Conservation (phyloP, 345 rosid genomes). For the Cardamine resedifolia region DNA sequence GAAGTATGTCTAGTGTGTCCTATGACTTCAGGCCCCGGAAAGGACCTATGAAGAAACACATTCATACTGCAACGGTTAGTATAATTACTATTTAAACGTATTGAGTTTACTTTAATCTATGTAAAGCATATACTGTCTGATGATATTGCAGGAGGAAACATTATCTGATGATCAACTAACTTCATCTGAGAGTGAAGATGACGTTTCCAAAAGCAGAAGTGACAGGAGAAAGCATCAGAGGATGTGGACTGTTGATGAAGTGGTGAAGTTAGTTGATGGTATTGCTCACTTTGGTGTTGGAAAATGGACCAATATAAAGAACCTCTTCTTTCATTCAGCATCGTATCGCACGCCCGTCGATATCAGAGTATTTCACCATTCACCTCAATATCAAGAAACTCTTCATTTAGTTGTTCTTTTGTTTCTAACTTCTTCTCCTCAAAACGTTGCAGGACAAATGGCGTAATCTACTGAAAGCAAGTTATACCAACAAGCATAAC, state of each 20-base stretch:
- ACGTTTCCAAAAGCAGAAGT: conserved; percentile 36
- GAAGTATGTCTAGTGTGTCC: conserved; percentile 31
- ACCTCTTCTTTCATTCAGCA: conserved; percentile 58
- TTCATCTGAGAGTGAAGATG: conserved; percentile 68
- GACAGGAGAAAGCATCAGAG: conserved; percentile 90
- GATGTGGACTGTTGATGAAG: conserved; percentile 82
- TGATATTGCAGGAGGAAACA: conserved; percentile 40
- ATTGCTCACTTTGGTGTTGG: conserved; percentile 84
- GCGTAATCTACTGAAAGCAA: conserved; percentile 85
- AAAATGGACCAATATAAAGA: conserved; percentile 91
- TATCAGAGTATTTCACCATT: conserved; percentile 66
- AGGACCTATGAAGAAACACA: conserved; percentile 44
- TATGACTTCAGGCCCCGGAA: conserved; percentile 43
- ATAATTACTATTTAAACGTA: conserved; percentile 23
- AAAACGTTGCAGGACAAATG: conserved; percentile 72
- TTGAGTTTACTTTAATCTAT: not conserved
- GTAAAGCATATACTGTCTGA: not conserved
- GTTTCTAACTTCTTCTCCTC: conserved; percentile 22
- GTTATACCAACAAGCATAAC: conserved; percentile 42
- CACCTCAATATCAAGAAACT: not conserved
- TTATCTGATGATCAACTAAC: conserved; percentile 47
- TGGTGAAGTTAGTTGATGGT: conserved; percentile 79
- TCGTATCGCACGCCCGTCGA: conserved; percentile 81
- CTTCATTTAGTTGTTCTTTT: not conserved
- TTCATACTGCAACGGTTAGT: conserved; percentile 40